A percentile compares a stretch with the other conserved stretches of the same genome.
These are phyloP conservation scores for Fonsecaea pedrosoi DNA, from an alignment of 2,329 filamentous ascomycete species.

Conservation along the genomic window DNA sequence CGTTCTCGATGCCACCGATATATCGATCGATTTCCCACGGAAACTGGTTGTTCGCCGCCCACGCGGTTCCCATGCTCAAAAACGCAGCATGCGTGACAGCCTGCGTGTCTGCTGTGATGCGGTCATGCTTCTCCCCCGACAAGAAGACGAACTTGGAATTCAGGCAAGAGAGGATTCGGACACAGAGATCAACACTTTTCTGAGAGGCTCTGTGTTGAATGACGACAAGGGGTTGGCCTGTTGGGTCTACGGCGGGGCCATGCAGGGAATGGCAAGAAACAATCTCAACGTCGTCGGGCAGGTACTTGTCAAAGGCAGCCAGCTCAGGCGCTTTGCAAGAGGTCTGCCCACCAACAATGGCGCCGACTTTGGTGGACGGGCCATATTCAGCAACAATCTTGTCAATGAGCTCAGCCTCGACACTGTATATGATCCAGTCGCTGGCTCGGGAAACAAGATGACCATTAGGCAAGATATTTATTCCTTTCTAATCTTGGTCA, in stretches of 20 bases:
- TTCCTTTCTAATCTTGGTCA: slow-evolving; percentile 68
- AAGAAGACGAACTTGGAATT: slow-evolving; percentile 86
- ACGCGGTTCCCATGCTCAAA: slow-evolving; percentile 95
- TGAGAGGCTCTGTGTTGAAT: slow-evolving; percentile 91
- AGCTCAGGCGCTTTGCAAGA: slow-evolving; percentile 98
- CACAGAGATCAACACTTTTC: slow-evolving; percentile 76
- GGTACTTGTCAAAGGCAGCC: slow-evolving; percentile 84
- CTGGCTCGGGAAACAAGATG: slow-evolving; percentile 93
- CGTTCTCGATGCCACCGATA: slow-evolving; percentile 96
- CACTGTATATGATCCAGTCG: slow-evolving; percentile 99
- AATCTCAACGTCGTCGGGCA: slow-evolving; percentile 88
- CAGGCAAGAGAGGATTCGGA: slow-evolving; percentile 81
- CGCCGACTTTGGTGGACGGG: slow-evolving; percentile 90
- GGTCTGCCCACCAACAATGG: slow-evolving; percentile 95
- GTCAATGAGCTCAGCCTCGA: slow-evolving; percentile 91
- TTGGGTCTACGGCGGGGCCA: slow-evolving; percentile 85
- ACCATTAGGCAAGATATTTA: slow-evolving; percentile 91
- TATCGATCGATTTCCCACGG: slow-evolving; percentile 97
- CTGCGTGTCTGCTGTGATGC: slow-evolving; percentile 97
- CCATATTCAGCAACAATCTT: slow-evolving; percentile 86
- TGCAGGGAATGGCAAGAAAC: slow-evolving; percentile 96
- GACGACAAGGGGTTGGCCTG: slow-evolving; percentile 85
- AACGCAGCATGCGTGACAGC: slow-evolving; percentile 98
- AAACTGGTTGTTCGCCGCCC: slow-evolving; percentile 93
- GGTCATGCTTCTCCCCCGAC: slow-evolving; percentile 85